Conservation (phyloP, 140 eudicot genomes). For the Stevia rebaudiana region DNA sequence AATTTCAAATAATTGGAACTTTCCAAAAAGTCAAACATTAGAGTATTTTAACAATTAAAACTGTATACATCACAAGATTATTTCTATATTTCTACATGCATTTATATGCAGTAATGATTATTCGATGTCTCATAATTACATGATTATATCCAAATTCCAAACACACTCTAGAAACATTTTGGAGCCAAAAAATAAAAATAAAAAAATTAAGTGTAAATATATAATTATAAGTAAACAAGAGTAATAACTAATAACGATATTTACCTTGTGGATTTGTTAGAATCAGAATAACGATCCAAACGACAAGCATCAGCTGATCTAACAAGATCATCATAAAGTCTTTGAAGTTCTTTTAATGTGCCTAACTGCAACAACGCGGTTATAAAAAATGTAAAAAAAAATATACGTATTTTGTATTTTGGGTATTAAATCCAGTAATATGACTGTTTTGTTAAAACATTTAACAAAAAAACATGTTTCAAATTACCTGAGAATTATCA, state of each 20-base stretch:
- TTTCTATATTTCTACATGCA: not conserved
- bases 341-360: slow-evolving; percentile 80
- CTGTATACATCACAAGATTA: not conserved
- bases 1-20: not conserved
- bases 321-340: slow-evolving; percentile 91
- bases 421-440: not conserved
- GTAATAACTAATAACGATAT: not conserved
- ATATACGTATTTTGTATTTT: not conserved
- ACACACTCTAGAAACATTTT: not conserved
- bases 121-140: not conserved
- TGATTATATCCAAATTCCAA: too few relatives aligned
- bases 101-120: not conserved
- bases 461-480: not conserved
- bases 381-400: slow-evolving; percentile 8
- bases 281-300: slow-evolving; percentile 78
- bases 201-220: not conserved
- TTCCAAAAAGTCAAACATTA: not conserved
- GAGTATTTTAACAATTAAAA: not conserved
- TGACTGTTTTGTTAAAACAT: not conserved
- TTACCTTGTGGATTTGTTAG: slow-evolving; percentile 78
- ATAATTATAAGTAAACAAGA: not conserved
- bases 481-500: slow-evolving; percentile 71
- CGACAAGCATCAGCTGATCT: slow-evolving; percentile 69
- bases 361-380: slow-evolving; percentile 49
- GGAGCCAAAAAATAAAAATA: not conserved